These are phyloP conservation scores for Achaetomiella virescens DNA, from an alignment of 495 filamentous ascomycete genomes.

Conservation along the genomic window DNA sequence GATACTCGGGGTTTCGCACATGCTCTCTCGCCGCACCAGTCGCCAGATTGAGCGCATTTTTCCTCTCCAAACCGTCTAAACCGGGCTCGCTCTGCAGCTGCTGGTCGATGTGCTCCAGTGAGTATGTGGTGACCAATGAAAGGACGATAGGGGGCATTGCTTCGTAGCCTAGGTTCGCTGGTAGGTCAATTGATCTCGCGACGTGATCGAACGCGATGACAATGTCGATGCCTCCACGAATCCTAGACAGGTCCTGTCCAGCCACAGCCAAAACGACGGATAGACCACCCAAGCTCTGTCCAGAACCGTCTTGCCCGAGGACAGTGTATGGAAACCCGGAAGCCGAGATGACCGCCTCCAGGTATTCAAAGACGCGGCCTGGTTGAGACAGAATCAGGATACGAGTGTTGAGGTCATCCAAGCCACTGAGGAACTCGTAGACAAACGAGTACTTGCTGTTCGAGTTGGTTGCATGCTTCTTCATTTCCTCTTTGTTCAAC, in stretches of 20 bases:
- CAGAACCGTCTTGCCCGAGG: constrained; percentile 9
- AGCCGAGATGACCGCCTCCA: constrained; percentile 31
- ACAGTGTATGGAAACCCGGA: constrained; percentile 21
- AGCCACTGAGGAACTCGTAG: constrained; percentile 33
- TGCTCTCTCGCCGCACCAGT: constrained; percentile 26
- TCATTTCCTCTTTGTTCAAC: constrained; percentile 26
- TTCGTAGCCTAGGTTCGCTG: constrained; percentile 8
- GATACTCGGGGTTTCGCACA: constrained; percentile 26
- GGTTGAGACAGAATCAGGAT: constrained; percentile 38
- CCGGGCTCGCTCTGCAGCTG: constrained; percentile 22
- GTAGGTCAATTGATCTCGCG: constrained; percentile 23
- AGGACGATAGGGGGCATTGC: constrained; percentile 25
- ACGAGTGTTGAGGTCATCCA: constrained; percentile 29
- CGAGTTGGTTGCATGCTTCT: constrained; percentile 34
- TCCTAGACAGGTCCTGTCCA: constrained; percentile 14
- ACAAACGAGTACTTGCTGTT: constrained; percentile 44
- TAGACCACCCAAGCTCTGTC: neutral
- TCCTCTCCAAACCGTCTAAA: constrained; percentile 31
- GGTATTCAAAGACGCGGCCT: constrained; percentile 33
- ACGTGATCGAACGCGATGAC: constrained; percentile 39
- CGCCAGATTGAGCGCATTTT: constrained; percentile 36
- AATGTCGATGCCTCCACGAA: constrained; percentile 25
- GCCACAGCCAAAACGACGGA: constrained; percentile 19
- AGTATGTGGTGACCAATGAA: constrained; percentile 31
- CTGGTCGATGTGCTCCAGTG: constrained; percentile 43